Evolutionary conservation across 83 land plant species (phyloP), one percentile per base, ranked within the genome.

Genomic region (Thuja plicata): DNA sequence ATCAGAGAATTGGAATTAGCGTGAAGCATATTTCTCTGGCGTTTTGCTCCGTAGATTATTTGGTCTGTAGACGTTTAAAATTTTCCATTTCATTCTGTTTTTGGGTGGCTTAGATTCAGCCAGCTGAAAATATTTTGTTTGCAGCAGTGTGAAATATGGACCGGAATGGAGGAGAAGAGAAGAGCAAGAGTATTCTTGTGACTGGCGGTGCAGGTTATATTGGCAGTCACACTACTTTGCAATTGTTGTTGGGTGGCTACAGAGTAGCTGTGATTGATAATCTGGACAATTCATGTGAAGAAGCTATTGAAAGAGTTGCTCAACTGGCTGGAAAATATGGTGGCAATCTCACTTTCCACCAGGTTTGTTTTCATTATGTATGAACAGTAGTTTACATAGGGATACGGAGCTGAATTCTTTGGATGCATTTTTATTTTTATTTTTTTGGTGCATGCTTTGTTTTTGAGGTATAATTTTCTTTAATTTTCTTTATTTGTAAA

Each of bases 131-230:
- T 54, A 16, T 15, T 15, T 43, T 12, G 15, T 3, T 54, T 66
- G 32, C 8, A 66, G 73, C 10, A 66, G 73, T 27, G 32, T 27
- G 73, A 66, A 66, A 27, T 7, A 66, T 66, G 73, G 73, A 27
- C 30, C 32, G 73, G 73, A 27, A 66, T 6, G n/a, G 30, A 66
- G 70, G 24, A 62, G 73, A 66, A 11, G 19, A n/a, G 81, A 88
- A 91, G 92, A 87, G 87, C 74, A 89, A 92, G 94, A 90, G n/a
- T 81, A 92, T 97, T 45, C 90, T 97, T 79, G 97, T 97, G 13
- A 96, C 99, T 35, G 99, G 99, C 6, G 99, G 98, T 19, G 98
- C 98, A 27, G 99, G 99, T 3, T 97, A 96, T 92, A 95, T 97
- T 55, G 99, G 99, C 10, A 96, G 97, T 90, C 99, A 97, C 88